phyloP scores from a whole-genome alignment of 139 green algal species.

The Ettlia oleoabundans region DNA sequence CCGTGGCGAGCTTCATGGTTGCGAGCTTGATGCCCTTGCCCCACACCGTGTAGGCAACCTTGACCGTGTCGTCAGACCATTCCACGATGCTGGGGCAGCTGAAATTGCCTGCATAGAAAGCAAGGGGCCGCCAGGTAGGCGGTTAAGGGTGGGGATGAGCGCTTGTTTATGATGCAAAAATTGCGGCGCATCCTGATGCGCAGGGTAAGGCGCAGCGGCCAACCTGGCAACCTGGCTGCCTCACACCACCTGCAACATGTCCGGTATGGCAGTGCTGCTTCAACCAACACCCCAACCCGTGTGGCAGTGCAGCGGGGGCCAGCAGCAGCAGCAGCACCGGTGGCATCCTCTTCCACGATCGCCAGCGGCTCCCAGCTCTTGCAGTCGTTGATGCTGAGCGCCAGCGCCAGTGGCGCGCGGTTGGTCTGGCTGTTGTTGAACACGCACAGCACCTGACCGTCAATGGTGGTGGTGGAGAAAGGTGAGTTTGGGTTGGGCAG shows the following conservation, averaged over 20 bases:
- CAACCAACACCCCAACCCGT: too few species aligned
- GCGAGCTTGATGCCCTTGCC: conserved; percentile 39
- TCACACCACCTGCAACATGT: too few species aligned
- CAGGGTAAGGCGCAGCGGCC: too few species aligned
- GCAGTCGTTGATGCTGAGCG: conserved; percentile 39
- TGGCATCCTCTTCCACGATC: conserved; percentile 38
- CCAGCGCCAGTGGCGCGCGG: conserved; percentile 23
- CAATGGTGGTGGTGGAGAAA: conserved; percentile 30
- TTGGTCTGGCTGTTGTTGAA: conserved; percentile 32
- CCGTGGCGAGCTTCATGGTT: conserved; percentile 38
- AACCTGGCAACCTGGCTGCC: too few species aligned
- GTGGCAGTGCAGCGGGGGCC: too few species aligned
- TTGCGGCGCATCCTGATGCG: too few species aligned
- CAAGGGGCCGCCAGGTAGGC: too few species aligned
- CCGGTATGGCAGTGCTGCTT: too few species aligned
- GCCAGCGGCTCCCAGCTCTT: conserved; percentile 40
- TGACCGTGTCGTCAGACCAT: conserved; percentile 43
- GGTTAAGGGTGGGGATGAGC: too few species aligned
- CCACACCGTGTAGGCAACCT: conserved; percentile 41
- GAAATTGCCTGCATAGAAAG: conserved; percentile 37
- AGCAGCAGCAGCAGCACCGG: too few species aligned
- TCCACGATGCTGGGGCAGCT: conserved; percentile 34
- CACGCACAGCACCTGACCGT: conserved; percentile 36
- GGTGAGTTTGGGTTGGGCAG: conserved; percentile 55
- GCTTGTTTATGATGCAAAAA: too few species aligned